Evolutionary conservation across 2,329 filamentous ascomycete species (phyloP).

Genomic region (Penicillium sp.): DNA sequence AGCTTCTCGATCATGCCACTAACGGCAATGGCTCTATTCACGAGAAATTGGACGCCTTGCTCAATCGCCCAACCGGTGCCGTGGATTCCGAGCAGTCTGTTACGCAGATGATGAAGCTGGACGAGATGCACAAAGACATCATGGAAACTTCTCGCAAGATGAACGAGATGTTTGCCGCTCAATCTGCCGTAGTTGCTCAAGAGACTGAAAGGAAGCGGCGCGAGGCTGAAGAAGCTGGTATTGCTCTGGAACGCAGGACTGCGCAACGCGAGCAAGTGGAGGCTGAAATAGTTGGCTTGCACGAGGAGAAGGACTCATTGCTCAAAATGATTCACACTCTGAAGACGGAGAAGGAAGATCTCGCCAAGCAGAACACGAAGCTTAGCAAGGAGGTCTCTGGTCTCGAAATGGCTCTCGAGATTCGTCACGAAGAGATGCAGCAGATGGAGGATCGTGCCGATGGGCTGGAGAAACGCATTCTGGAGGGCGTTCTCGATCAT

Average conservation of each 20-base stretch:
- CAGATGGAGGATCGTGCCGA: conserved; percentile 88
- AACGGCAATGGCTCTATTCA: conserved; percentile 28
- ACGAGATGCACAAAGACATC: conserved; percentile 84
- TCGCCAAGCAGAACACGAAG: conserved; percentile 70
- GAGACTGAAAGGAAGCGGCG: conserved; percentile 74
- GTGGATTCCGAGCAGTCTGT: conserved; percentile 63
- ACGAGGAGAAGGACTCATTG: conserved; percentile 58
- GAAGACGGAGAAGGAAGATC: conserved; percentile 54
- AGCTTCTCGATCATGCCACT: conserved; percentile 37
- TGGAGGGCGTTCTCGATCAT: conserved; percentile 94
- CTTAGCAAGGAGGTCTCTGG: conserved; percentile 82
- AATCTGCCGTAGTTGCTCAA: conserved; percentile 54
- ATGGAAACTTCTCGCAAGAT: conserved; percentile 78
- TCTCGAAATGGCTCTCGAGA: conserved; percentile 79
- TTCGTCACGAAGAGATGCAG: conserved; percentile 84
- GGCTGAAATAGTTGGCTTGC: conserved; percentile 46
- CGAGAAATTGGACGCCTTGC: conserved; percentile 35
- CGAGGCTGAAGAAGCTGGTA: conserved; percentile 69
- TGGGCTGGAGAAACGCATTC: conserved; percentile 79
- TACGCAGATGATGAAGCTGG: conserved; percentile 71
- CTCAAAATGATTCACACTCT: conserved; percentile 50
- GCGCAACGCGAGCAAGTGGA: conserved; percentile 60
- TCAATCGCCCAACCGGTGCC: conserved; percentile 50
- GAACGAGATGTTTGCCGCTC: conserved; percentile 56
- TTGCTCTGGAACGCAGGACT: conserved; percentile 71